Evolutionary conservation across 805 yeast genomes (phyloP), one percentile per base, ranked within the genome.

Genomic region (Saturnispora silvae): DNA sequence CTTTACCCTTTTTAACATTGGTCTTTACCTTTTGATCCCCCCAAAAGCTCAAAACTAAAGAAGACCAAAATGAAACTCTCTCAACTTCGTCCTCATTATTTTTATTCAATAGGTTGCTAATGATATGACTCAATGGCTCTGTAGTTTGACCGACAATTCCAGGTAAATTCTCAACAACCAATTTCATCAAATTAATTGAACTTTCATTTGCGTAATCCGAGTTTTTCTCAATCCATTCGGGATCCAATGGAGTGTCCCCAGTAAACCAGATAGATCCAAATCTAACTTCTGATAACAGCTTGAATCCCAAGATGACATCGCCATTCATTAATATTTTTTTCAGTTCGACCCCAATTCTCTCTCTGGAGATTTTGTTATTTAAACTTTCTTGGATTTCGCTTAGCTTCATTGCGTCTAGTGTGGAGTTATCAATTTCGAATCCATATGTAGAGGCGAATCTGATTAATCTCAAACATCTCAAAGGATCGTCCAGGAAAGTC

Each of bases 401-500:
- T 26, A 68, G 65, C 25, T 56, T 63, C 95, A 92, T 86, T 0
- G 89, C 81, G 1, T 58, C 49, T 23, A 72, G 51, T 0, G 87
- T 74, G 0, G 66, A 69, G 0, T 54, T 48, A 7, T 77, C 94
- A 23, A 92, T 68, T 1, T 47, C 48, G 52, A 87, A 92, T 33
- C 73, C 66, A 51, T 81, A 84, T 40, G 84, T 72, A 24, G 83
- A 68, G 0, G 95, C 92, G 63, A 92, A 92, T 46, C 99, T 64
- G 20, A 92, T 72, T 40, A 92, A 61, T 43, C 99, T 67, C 40
- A 92, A 58, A 2, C 89, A 92, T 41, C 99, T 68, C 41, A 92
- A 67, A 1, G 99, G 99, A 57, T 92, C 99, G 53, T 92, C 99
- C 33, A 78, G 51, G 50, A 92, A 92, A 1, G 99, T 92, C 50